Conservation (phyloP, 2,329 filamentous ascomycete genomes). For the Monosporascus sp. region DNA sequence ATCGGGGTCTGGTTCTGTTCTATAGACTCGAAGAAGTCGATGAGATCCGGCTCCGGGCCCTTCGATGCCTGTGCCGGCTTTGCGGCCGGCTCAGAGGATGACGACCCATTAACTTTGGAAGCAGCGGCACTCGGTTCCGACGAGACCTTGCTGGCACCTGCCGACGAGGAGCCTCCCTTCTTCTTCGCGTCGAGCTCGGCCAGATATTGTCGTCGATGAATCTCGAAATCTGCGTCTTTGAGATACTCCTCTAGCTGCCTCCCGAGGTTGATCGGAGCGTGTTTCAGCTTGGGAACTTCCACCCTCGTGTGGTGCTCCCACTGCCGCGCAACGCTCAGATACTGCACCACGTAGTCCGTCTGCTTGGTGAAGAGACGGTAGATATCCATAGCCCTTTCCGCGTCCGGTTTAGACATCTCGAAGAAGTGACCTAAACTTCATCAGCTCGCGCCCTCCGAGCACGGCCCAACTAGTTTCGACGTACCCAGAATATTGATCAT, state of each 20-base stretch:
- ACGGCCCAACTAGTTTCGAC: slow-evolving; percentile 18
- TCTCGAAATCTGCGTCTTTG: slow-evolving; percentile 89
- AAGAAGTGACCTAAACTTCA: slow-evolving; percentile 77
- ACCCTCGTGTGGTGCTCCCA: slow-evolving; percentile 89
- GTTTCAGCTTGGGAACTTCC: slow-evolving; percentile 94
- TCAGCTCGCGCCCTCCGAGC: slow-evolving; percentile 10
- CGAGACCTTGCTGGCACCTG: slow-evolving; percentile 31
- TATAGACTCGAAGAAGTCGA: slow-evolving; percentile 92
- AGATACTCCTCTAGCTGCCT: slow-evolving; percentile 91
- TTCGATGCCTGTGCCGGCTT: slow-evolving; percentile 48
- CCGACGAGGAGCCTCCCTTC: slow-evolving; percentile 33
- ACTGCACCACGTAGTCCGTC: slow-evolving; percentile 89
- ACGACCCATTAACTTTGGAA: slow-evolving; percentile 32
- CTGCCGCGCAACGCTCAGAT: slow-evolving; percentile 78
- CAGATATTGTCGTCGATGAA: slow-evolving; percentile 86
- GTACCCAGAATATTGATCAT: slow-evolving; percentile 93
- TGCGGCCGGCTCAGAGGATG: slow-evolving; percentile 24
- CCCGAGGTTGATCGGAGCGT: slow-evolving; percentile 87
- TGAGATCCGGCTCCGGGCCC: slow-evolving; percentile 70
- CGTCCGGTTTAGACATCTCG: slow-evolving; percentile 93
- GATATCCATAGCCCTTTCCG: slow-evolving; percentile 83
- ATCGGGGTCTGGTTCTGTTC: slow-evolving; percentile 79
- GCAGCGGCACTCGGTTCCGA: slow-evolving; percentile 31
- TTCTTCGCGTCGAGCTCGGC: slow-evolving; percentile 74
- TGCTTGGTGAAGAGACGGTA: slow-evolving; percentile 90